Base-by-base conservation (phyloP, 176 grass and related monocot species). In the Bromus sterilis region DNA sequence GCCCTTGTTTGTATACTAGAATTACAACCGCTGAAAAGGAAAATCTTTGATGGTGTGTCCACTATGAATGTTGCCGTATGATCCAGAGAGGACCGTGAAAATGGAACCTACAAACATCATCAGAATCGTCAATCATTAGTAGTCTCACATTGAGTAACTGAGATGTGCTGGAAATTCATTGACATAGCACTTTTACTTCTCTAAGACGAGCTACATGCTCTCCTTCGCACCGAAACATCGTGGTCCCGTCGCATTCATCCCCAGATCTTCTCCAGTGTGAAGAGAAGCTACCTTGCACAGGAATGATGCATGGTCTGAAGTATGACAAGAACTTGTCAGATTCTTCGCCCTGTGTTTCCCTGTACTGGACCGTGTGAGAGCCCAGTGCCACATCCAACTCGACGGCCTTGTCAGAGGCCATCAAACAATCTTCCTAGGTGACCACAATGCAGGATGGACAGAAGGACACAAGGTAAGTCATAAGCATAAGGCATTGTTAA, bases 241-340 rank as follows among this genome's bases (percentile, higher is more conserved):
- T 87, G 42, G 76, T 85, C 20, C 32, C 29, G 24, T 77, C 73
- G 21, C 87, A 87, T 64, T 79, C 80, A 1, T 58, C 49, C 62
- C 77, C 74, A 13, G 57, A 56, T 69, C 73, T 61, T 61, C 80
- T 86, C 75, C 82, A 42, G 48, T 82, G 84, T 1, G 87, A 76
- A 75, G 84, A 86, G 70, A 90, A 88, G 71, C 76, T 73, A 36
- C 89, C 89, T 55, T 90, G 78, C 35, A 92, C 46, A 9, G 94
- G 94, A 68, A 97, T 97, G 31, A 94, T 65, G 46, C 94, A 97
- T 29, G 94, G 94, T 64, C 75, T 97, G 84, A 97, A 97, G 80
- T 97, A 94, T 69, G 94, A 97, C 71, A 97, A 89, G 80, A 97
- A 92, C 60, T 92, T 94, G 61, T 88, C 90, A 1, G 94, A 90